phyloP scores from a whole-genome alignment of 352 stramenopile species.

The Phytophthora crassamura region DNA sequence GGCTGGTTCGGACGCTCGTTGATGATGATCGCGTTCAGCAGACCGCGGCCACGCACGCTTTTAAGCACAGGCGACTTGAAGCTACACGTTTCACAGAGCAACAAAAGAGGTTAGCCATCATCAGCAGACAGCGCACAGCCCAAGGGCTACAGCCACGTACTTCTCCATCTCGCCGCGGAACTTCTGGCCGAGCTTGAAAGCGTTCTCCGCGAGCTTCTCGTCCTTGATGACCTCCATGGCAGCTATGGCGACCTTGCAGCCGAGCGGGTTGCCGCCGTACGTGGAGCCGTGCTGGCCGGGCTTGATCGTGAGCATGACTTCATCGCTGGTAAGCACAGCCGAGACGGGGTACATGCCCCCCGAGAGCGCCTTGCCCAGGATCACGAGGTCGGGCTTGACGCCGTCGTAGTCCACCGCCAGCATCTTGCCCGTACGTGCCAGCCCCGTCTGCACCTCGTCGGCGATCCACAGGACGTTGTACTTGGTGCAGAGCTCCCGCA shows the following conservation, averaged over 20 bases:
- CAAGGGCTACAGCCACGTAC: constrained; percentile 37
- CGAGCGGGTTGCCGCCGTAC: constrained; percentile 97
- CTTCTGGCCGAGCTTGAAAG: constrained; percentile 93
- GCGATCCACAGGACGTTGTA: constrained; percentile 99
- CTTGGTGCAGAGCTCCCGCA: constrained; percentile 94
- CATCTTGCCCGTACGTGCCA: constrained; percentile 97
- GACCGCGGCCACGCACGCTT: constrained; percentile 93
- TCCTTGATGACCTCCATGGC: constrained; percentile 94
- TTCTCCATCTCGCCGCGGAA: constrained; percentile 91
- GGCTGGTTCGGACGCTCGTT: constrained; percentile 87
- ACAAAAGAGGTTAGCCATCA: constrained; percentile 10
- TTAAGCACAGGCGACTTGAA: constrained; percentile 75
- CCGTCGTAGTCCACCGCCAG: constrained; percentile 96
- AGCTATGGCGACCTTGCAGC: constrained; percentile 97
- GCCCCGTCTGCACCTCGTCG: constrained; percentile 98
- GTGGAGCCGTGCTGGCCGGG: constrained; percentile 97
- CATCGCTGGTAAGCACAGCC: constrained; percentile 95
- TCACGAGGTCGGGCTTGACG: constrained; percentile 98
- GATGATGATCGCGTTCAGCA: constrained; percentile 99
- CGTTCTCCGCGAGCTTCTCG: constrained; percentile 96
- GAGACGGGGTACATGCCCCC: constrained; percentile 98
- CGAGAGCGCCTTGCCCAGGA: constrained; percentile 96
- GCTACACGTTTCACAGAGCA: constrained; percentile 20
- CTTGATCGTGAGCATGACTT: constrained; percentile 99
- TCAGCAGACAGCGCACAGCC: not conserved